A percentile compares a stretch with the other conserved stretches of the same genome.
phyloP scores from a whole-genome alignment of 345 rosid genomes.

The Psidium friedrichsthalianum region DNA sequence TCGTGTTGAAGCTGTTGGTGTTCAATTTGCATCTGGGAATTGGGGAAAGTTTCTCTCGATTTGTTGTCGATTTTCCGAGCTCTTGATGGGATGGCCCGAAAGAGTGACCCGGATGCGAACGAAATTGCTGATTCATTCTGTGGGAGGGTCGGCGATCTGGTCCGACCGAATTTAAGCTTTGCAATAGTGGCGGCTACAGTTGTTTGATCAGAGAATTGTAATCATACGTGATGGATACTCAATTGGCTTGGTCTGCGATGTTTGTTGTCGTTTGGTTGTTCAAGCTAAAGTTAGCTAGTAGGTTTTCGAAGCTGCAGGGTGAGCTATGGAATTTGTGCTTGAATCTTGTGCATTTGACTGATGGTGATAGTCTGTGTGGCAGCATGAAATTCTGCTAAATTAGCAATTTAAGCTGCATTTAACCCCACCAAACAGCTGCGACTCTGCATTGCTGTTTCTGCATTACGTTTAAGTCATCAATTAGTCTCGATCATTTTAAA shows the following conservation, averaged over 20 bases:
- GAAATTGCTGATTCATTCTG: no score
- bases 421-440: background rate
- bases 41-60: background rate
- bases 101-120: no score
- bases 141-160: no score
- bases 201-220: no score
- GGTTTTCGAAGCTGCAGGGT: no score
- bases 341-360: background rate
- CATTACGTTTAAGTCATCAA: background rate
- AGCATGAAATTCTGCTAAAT: background rate
- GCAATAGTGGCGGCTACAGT: no score
- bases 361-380: accelerated
- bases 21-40: background rate
- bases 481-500: background rate
- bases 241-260: no score
- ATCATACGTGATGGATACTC: no score
- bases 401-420: background rate
- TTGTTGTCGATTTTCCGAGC: background rate
- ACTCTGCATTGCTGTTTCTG: background rate
- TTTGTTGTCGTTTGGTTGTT: no score
- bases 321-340: no score
- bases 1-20: background rate
- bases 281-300: no score
- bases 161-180: no score
- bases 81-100: background rate